phyloP scores from a whole-genome alignment of 2,329 filamentous ascomycete genomes.

The Neoarthrinium moseri region DNA sequence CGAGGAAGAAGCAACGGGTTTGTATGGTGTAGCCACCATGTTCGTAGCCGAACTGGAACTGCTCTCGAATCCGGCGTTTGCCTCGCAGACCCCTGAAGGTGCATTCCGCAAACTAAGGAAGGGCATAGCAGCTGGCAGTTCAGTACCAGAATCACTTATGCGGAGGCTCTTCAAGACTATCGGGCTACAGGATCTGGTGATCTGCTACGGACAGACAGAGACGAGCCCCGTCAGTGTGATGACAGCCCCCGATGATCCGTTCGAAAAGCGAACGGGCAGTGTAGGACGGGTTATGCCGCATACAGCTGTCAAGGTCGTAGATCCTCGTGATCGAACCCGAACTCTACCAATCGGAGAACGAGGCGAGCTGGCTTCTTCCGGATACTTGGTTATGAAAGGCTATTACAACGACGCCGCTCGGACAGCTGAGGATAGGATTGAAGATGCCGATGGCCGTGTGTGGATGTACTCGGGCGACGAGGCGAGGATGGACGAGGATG shows the following conservation, averaged over 20 bases:
- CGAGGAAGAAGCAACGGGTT: slow-evolving; percentile 55
- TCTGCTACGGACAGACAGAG: slow-evolving; percentile 97
- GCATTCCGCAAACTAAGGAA: slow-evolving; percentile 59
- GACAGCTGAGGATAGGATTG: slow-evolving; percentile 64
- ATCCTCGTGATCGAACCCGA: slow-evolving; percentile 56
- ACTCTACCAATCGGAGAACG: slow-evolving; percentile 63
- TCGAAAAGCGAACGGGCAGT: slow-evolving; percentile 68
- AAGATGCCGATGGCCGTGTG: slow-evolving; percentile 45
- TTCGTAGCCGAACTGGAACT: slow-evolving; percentile 84
- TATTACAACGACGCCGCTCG: slow-evolving; percentile 76
- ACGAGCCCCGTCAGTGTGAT: slow-evolving; percentile 77
- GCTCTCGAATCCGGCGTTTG: slow-evolving; percentile 49
- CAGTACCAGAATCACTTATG: slow-evolving; percentile 84
- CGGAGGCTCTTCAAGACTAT: slow-evolving; percentile 68
- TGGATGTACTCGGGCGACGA: slow-evolving; percentile 97
- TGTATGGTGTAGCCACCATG: slow-evolving; percentile 95
- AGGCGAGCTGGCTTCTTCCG: slow-evolving; percentile 80
- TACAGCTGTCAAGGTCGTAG: slow-evolving; percentile 73
- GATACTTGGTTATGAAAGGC: slow-evolving; percentile 87
- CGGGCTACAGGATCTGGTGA: slow-evolving; percentile 80
- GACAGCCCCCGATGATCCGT: slow-evolving; percentile 75
- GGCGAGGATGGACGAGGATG: slow-evolving; percentile 77
- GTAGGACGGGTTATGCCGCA: slow-evolving; percentile 86
- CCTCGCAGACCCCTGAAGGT: slow-evolving; percentile 19
- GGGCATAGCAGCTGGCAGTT: slow-evolving; percentile 87